These are phyloP conservation scores for Capsicum chinense DNA, from an alignment of 257 asterid genomes.

Conservation along the genomic window DNA sequence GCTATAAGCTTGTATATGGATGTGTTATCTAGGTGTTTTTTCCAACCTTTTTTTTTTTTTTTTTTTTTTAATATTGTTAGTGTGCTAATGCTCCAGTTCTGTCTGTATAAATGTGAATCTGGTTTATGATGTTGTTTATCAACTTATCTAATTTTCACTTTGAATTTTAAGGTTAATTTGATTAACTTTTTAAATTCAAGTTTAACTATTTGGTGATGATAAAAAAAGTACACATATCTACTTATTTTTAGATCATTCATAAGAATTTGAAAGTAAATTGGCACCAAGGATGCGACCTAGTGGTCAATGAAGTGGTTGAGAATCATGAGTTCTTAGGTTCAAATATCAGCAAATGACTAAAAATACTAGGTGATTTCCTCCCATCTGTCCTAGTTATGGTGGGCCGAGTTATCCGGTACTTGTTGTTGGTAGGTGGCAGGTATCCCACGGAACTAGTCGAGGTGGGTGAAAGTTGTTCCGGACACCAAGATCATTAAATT, in stretches of 20 bases:
- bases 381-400: too few relatives aligned
- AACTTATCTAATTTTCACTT: constrained; percentile 14
- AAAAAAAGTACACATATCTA: too few relatives aligned
- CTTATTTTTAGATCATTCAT: not conserved
- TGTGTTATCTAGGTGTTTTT: not conserved
- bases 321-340: not conserved
- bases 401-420: not conserved
- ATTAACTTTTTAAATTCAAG: not conserved
- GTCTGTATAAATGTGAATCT: not conserved
- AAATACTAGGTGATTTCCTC: not conserved
- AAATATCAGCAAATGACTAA: not conserved
- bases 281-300: too few relatives aligned
- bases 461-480: not conserved
- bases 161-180: not conserved
- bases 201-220: not conserved
- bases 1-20: not conserved
- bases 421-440: not conserved
- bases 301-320: not conserved
- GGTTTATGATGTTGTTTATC: not conserved
- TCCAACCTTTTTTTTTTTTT: not conserved
- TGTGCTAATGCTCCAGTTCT: not conserved
- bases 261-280: constrained; percentile 1
- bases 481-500: not conserved
- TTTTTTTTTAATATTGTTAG: not conserved
- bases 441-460: not conserved